Base-by-base conservation (phyloP, 805 yeast genomes). In the Kodamaea jinghongensis region DNA sequence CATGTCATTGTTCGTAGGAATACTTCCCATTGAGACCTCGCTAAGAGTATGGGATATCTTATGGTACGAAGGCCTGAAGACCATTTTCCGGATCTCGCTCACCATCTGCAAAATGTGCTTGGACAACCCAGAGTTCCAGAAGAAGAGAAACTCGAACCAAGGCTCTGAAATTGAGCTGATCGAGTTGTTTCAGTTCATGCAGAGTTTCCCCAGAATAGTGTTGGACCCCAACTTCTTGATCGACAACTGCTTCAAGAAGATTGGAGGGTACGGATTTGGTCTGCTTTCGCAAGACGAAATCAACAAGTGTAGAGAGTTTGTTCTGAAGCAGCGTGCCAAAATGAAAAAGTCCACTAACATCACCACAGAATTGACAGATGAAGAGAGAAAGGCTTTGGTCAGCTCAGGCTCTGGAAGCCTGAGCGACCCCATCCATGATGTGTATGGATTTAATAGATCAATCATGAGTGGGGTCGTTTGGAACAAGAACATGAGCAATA, bases 1-100 rank as follows among this genome's bases (percentile, higher is more conserved):
- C 56, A 91, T 93, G 98, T 86, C 96, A 52, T 77, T 87, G n/a
- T 93, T 86, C 62, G 88, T 93, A 26, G 96, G 96, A 0, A 79
- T 83, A 1, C 62, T 93, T 17, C 99, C 99, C 0, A 79, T 88
- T 15, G 98, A 93, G 55, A 78, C 95, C 0, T 83, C 88, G 6
- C 66, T 93, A 31, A 67, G 98, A 41, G 82, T 93, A 0, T 91
- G 99, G 98, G 99, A 93, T 61, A 86, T 95, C 46, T 64, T 91
- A 36, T 90, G 95, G 70, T 88, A 85, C 55, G 98, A 91, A 58
- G 96, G 88, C 20, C 83, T 96, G 1, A 86, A 86, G 53, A 78
- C 93, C 8, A 68, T 93, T 12, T 93, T 89, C 65, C 78, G 95
- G 42, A 75, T 86, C 2, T 82, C 96, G 1, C 63, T 91, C 39